Conservation (phyloP, 176 grass and related monocot species). For the Leersia perrieri region DNA sequence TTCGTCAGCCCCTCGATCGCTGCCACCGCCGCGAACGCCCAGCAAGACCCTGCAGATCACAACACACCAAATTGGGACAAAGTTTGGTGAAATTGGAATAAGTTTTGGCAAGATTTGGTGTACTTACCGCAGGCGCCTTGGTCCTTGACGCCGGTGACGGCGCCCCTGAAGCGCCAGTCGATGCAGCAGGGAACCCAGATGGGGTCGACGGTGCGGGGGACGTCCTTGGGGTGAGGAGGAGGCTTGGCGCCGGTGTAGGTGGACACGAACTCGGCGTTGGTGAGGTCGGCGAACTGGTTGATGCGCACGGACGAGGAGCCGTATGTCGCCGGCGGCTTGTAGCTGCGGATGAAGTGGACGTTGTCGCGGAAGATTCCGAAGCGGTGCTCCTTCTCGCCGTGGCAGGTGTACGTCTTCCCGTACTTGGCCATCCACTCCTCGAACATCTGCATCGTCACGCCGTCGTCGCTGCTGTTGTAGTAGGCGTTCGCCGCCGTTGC, state of each 20-base stretch:
- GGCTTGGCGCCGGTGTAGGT: not conserved
- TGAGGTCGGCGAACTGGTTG: constrained; percentile 18
- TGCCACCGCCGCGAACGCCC: too few species aligned
- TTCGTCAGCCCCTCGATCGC: too few species aligned
- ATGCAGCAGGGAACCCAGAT: constrained; percentile 13
- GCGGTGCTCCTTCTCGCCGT: constrained; percentile 12
- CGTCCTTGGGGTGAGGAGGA: not conserved
- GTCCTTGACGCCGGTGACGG: too few species aligned
- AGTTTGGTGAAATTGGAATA: too few species aligned
- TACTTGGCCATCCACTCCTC: constrained; percentile 6
- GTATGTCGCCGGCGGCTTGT: not conserved
- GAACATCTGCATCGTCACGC: constrained; percentile 8
- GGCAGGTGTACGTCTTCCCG: not conserved
- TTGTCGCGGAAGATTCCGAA: constrained; percentile 27
- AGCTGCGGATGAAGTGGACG: constrained; percentile 5
- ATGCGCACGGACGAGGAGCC: not conserved
- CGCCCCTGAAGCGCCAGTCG: too few species aligned
- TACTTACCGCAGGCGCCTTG: too few species aligned
- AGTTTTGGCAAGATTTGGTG: too few species aligned
- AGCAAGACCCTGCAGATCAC: too few species aligned
- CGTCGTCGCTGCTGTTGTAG: not conserved
- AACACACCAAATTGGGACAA: too few species aligned
- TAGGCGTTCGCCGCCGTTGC: not conserved
- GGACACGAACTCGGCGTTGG: constrained; percentile 17
- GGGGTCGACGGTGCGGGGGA: not conserved